phyloP scores from a whole-genome alignment of 2,329 filamentous ascomycete genomes.

The Hymenoscyphus repandus region DNA sequence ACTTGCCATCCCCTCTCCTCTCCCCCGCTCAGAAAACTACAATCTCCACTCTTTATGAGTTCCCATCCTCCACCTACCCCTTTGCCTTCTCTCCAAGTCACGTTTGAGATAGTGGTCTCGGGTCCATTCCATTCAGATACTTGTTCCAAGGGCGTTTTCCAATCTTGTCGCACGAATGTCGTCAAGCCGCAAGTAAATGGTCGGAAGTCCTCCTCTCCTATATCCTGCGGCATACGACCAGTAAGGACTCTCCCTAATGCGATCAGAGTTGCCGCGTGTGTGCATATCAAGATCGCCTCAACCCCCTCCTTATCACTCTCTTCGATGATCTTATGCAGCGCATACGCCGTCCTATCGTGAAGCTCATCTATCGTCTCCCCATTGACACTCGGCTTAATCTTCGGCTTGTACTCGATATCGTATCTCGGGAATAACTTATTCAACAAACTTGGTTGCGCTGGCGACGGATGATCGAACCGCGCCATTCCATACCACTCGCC shows the following conservation, averaged over 20 bases:
- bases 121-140: constrained; percentile 36
- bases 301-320: constrained; percentile 66
- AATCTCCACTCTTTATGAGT: constrained; percentile 77
- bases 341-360: constrained; percentile 71
- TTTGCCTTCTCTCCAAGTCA: constrained; percentile 51
- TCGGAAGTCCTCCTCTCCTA: constrained; percentile 71
- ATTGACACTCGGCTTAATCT: constrained; percentile 62
- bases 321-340: constrained; percentile 64
- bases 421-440: constrained; percentile 59
- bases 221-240: constrained; percentile 66
- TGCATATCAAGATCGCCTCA: constrained; percentile 72
- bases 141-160: constrained; percentile 32
- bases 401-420: constrained; percentile 54
- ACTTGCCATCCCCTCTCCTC: constrained; percentile 84
- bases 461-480: constrained; percentile 77
- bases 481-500: constrained; percentile 92
- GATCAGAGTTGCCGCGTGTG: constrained; percentile 87
- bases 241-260: constrained; percentile 79
- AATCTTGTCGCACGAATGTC: constrained; percentile 52
- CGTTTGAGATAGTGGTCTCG: constrained; percentile 33
- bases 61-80: constrained; percentile 75
- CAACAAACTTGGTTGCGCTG: constrained; percentile 60
- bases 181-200: constrained; percentile 81
- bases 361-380: constrained; percentile 78
- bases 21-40: constrained; percentile 71